Conservation (phyloP, 1,139 yeast species). For the Geotrichum armillariae region DNA sequence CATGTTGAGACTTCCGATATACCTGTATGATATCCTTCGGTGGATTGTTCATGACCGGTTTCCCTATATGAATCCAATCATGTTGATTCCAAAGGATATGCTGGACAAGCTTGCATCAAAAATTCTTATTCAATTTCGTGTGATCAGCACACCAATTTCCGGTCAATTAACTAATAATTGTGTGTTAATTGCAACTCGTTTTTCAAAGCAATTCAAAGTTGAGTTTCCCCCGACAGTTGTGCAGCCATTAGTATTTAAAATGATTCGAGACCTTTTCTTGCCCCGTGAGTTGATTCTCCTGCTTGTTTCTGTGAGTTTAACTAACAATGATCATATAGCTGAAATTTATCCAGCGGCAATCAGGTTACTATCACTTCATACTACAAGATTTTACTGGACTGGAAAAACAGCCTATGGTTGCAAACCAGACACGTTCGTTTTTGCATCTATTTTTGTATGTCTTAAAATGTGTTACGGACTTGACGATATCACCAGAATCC, state of each 20-base stretch:
- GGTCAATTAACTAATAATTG: conserved; percentile 19
- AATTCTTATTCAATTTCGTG: neutral
- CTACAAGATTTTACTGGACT: neutral
- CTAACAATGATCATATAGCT: conserved; percentile 20
- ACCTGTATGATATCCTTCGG: conserved; percentile 33
- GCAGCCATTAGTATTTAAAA: conserved; percentile 33
- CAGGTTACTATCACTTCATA: neutral
- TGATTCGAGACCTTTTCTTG: conserved; percentile 35
- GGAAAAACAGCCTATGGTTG: neutral
- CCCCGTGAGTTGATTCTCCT: conserved; percentile 30
- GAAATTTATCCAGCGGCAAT: conserved; percentile 30
- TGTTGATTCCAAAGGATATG: conserved; percentile 27
- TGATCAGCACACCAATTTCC: neutral
- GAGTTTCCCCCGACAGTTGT: conserved; percentile 28
- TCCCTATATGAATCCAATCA: conserved; percentile 32
- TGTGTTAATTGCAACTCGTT: conserved; percentile 19
- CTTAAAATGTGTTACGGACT: conserved; percentile 39
- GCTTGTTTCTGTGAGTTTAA: conserved; percentile 12
- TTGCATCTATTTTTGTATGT: conserved; percentile 30
- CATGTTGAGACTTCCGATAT: conserved; percentile 32
- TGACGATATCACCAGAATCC: conserved; percentile 29
- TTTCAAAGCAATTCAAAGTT: conserved; percentile 22
- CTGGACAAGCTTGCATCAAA: conserved; percentile 2
- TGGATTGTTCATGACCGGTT: conserved; percentile 35
- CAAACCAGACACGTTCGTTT: conserved; percentile 2